Percentiles rank a stretch among this genome's conserved stretches.
Evolutionary conservation across 768 basidiomycete species (phyloP).

Genomic region (Clavaria fumosa): DNA sequence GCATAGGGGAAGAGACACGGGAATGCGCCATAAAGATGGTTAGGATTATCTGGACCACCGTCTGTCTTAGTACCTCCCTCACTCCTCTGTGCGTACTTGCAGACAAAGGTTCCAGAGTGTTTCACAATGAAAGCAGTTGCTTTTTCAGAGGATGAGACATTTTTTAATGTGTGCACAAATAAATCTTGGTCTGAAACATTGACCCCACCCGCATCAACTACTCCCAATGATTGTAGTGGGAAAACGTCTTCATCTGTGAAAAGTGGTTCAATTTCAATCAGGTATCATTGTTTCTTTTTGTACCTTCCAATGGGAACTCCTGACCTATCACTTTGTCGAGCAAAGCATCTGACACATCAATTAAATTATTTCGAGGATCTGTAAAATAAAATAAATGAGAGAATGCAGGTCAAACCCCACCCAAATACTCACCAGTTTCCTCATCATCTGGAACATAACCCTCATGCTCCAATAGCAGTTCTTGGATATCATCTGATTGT

Average conservation of each 20-base stretch:
- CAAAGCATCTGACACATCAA: neutral
- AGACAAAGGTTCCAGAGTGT: constrained; percentile 14
- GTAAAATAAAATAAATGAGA: neutral
- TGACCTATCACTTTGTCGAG: neutral
- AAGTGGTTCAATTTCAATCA: too few relatives aligned
- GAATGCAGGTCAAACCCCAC: neutral
- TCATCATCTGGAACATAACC: constrained; percentile 7
- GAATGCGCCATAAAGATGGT: constrained; percentile 19
- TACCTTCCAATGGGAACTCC: neutral
- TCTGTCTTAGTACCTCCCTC: constrained; percentile 9
- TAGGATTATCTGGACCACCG: constrained; percentile 14
- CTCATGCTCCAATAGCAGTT: constrained; percentile 4
- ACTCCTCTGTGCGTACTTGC: constrained; percentile 16
- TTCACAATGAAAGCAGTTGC: constrained; percentile 5
- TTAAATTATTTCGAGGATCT: constrained; percentile 4
- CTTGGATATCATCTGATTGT: constrained; percentile 2
- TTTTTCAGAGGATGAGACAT: constrained; percentile 7
- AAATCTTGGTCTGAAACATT: constrained; percentile 11
- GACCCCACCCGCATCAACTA: constrained; percentile 15
- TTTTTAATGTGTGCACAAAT: constrained; percentile 14
- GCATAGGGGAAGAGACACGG: constrained; percentile 24
- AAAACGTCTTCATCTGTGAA: too few relatives aligned
- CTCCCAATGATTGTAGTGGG: constrained; percentile 14
- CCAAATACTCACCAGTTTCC: neutral
- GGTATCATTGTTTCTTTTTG: constrained; percentile 9